A percentile compares a stretch with the other conserved stretches of the same genome.
Evolutionary conservation across 108 stramenopile species (phyloP).

Genomic region (Fistulifera solaris): DNA sequence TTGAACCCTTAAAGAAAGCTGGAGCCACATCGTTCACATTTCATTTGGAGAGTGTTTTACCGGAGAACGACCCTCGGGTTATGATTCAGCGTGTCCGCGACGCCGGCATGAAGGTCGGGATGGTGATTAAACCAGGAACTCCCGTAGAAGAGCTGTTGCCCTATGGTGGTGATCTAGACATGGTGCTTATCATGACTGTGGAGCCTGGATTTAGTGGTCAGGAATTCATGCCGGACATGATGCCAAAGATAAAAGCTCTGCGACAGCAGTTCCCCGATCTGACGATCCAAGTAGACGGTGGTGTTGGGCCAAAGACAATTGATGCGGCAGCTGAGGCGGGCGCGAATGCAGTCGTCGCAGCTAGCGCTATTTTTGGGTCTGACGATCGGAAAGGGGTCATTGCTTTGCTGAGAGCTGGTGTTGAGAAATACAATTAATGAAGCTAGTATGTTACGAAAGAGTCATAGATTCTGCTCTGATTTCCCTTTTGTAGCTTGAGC

Average conservation of each 20-base stretch:
- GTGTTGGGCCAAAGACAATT: constrained; percentile 68
- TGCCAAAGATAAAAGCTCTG: constrained; percentile 73
- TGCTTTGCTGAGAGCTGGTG: constrained; percentile 13
- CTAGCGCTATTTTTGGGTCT: constrained; percentile 23
- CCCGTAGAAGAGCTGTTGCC: constrained; percentile 53
- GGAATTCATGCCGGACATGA: constrained; percentile 77
- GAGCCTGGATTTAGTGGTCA: constrained; percentile 90
- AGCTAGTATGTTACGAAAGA: too few species aligned
- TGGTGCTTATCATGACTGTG: constrained; percentile 89
- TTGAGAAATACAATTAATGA: constrained; percentile 13
- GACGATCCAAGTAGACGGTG: constrained; percentile 91
- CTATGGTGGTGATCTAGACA: constrained; percentile 56
- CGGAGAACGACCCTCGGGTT: constrained; percentile 36
- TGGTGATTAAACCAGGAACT: constrained; percentile 82
- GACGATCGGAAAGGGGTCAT: constrained; percentile 25
- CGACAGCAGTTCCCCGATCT: constrained; percentile 55
- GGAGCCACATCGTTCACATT: constrained; percentile 69
- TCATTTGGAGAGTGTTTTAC: constrained; percentile 66
- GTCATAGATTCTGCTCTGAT: too few species aligned
- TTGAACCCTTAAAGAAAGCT: constrained; percentile 72
- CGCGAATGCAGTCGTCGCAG: constrained; percentile 82
- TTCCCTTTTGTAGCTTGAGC: too few species aligned
- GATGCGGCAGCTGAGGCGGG: constrained; percentile 79
- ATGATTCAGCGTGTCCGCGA: constrained; percentile 57
- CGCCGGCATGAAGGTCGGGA: constrained; percentile 74